A percentile compares a stretch with the other conserved stretches of the same genome.
Evolutionary conservation across 768 basidiomycete genomes (phyloP).

Genomic region (Gloeopeniophorella convolvens): DNA sequence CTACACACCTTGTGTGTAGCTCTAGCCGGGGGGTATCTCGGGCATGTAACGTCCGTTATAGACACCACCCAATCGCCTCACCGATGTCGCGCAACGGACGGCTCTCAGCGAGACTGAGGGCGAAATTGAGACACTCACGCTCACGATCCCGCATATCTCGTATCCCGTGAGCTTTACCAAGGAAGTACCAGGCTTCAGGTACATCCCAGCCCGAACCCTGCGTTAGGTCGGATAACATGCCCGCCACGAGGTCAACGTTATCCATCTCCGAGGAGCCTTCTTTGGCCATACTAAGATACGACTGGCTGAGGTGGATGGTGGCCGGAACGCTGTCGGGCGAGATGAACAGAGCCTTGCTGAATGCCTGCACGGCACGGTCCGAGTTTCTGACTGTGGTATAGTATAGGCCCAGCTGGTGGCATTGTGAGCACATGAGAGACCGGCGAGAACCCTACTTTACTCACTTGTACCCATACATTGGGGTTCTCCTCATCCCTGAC

Average conservation of each 20-base stretch:
- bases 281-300: constrained; percentile 50
- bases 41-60: constrained; percentile 26
- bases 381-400: constrained; percentile 51
- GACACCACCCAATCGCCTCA: constrained; percentile 61
- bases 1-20: not conserved
- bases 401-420: constrained; percentile 65
- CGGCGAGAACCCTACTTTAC: constrained; percentile 20
- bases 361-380: constrained; percentile 62
- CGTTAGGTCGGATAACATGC: constrained; percentile 69
- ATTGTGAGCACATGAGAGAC: not conserved
- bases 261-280: constrained; percentile 27
- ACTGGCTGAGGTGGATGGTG: constrained; percentile 66
- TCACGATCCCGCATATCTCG: constrained; percentile 69
- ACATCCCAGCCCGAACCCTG: constrained; percentile 83
- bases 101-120: constrained; percentile 56
- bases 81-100: constrained; percentile 59
- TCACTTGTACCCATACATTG: constrained; percentile 91
- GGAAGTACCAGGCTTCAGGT: constrained; percentile 91
- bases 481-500: constrained; percentile 79
- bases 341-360: constrained; percentile 88
- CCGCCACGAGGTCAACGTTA: constrained; percentile 76
- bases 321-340: constrained; percentile 73
- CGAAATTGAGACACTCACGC: constrained; percentile 65
- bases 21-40: not conserved
- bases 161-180: constrained; percentile 73